phyloP scores from a whole-genome alignment of 345 rosid genomes.

The Leavenworthia alabamica region DNA sequence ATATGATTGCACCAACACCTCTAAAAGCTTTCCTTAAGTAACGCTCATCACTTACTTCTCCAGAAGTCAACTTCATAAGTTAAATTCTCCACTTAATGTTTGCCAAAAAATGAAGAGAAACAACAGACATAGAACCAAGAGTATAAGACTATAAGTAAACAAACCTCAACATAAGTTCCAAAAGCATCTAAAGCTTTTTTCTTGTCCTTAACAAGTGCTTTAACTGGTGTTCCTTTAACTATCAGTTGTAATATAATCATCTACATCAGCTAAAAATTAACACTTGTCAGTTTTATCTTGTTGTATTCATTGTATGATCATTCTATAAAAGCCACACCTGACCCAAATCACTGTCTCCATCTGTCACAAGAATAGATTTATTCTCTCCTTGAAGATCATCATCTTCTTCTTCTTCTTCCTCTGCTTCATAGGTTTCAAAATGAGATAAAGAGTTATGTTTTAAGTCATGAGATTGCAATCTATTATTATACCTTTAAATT shows the following conservation, averaged over 20 bases:
- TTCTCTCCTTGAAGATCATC: slow-evolving; percentile 34
- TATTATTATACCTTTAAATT: slow-evolving; percentile 36
- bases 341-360: slow-evolving; percentile 82
- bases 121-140: not conserved
- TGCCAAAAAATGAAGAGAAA: not conserved
- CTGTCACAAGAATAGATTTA: slow-evolving; percentile 65
- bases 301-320: not conserved
- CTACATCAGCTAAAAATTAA: slow-evolving; percentile 51
- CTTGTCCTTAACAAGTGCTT: slow-evolving; percentile 76
- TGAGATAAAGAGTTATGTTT: not conserved
- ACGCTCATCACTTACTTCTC: slow-evolving; percentile 51
- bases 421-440: slow-evolving; percentile 9
- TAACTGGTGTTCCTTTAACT: slow-evolving; percentile 56
- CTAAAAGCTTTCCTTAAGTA: slow-evolving; percentile 55
- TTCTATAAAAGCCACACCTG: slow-evolving; percentile 47
- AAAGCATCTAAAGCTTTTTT: slow-evolving; percentile 67
- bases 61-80: slow-evolving; percentile 45
- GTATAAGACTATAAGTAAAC: slow-evolving; percentile 1
- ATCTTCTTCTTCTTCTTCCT: slow-evolving; percentile 45
- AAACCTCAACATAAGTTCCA: slow-evolving; percentile 85
- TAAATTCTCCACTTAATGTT: not conserved
- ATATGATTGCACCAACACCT: slow-evolving; percentile 72
- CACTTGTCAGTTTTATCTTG: slow-evolving; percentile 27
- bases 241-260: slow-evolving; percentile 74
- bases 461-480: not conserved